Conservation (phyloP, 2,329 filamentous ascomycete genomes). For the Byssothecium circinans region DNA sequence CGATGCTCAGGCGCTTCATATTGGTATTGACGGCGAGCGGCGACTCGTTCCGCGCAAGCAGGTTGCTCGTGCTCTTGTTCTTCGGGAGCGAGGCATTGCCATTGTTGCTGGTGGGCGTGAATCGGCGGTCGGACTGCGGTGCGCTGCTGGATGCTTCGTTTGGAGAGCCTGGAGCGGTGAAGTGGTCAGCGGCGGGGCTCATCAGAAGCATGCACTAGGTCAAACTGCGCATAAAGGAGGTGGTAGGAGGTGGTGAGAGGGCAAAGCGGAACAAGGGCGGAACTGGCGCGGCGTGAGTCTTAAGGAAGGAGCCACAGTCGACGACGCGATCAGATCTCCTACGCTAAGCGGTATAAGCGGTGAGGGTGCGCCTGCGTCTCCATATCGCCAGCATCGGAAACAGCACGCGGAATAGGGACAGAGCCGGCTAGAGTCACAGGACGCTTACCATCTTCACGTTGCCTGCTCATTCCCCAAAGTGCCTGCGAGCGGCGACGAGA, state of each 20-base stretch:
- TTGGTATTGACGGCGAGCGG: slow-evolving; percentile 55
- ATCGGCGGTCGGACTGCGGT: slow-evolving; percentile 20
- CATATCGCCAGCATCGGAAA: too few relatives aligned
- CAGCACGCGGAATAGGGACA: too few relatives aligned
- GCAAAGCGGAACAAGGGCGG: slow-evolving; percentile 4
- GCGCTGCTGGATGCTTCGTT: slow-evolving; percentile 34
- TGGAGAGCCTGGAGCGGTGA: slow-evolving; percentile 37
- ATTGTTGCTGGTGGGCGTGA: slow-evolving; percentile 29
- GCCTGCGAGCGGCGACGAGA: slow-evolving; percentile 26
- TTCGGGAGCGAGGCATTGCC: slow-evolving; percentile 47
- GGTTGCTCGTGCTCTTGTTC: slow-evolving; percentile 54
- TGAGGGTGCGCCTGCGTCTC: too few relatives aligned
- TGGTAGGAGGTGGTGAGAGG: too few relatives aligned
- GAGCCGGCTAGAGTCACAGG: too few relatives aligned
- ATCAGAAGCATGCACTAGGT: slow-evolving; percentile 12
- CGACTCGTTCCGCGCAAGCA: slow-evolving; percentile 42
- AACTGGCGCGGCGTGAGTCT: too few relatives aligned
- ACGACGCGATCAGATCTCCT: too few relatives aligned
- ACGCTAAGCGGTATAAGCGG: too few relatives aligned
- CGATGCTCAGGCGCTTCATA: slow-evolving; percentile 70
- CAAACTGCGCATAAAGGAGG: too few relatives aligned
- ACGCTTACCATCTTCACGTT: slow-evolving; percentile 45
- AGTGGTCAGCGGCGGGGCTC: slow-evolving; percentile 28
- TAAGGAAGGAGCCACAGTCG: too few relatives aligned
- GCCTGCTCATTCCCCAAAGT: slow-evolving; percentile 44